Evolutionary conservation across 106 monocot species (phyloP).

Genomic region (Ottelia alismoides): DNA sequence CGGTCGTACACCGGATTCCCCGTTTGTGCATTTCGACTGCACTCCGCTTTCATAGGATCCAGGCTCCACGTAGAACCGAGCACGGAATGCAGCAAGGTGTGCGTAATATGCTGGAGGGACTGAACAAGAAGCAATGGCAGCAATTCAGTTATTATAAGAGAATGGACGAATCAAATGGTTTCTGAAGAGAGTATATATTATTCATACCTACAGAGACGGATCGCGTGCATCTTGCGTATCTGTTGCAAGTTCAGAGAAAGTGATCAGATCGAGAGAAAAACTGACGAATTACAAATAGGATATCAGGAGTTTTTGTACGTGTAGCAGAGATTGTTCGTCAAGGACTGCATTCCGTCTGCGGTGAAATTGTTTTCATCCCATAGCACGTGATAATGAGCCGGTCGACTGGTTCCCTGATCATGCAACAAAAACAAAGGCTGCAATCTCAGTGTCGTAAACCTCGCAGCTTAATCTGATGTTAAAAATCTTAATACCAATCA

Average conservation of each 20-base stretch:
- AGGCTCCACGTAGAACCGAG: conserved; percentile 19
- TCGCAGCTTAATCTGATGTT: too few species aligned
- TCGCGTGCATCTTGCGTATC: conserved; percentile 78
- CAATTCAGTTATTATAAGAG: not conserved
- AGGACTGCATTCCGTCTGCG: conserved; percentile 52
- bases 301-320: conserved; percentile 22
- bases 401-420: conserved; percentile 64
- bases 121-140: conserved; percentile 1
- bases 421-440: not conserved
- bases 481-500: too few species aligned
- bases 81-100: conserved; percentile 21
- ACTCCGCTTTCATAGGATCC: conserved; percentile 1
- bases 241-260: conserved; percentile 10
- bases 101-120: conserved; percentile 31
- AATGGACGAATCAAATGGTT: not conserved
- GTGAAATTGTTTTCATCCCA: conserved; percentile 93
- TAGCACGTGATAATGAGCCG: conserved; percentile 83
- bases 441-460: not conserved
- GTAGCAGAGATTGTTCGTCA: conserved; percentile 84
- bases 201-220: conserved; percentile 79
- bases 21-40: not conserved
- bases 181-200: not conserved
- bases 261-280: not conserved
- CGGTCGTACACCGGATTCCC: conserved; percentile 7
- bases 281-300: not conserved